phyloP scores from a whole-genome alignment of 805 yeast species.

The Ogataea wickerhamii region DNA sequence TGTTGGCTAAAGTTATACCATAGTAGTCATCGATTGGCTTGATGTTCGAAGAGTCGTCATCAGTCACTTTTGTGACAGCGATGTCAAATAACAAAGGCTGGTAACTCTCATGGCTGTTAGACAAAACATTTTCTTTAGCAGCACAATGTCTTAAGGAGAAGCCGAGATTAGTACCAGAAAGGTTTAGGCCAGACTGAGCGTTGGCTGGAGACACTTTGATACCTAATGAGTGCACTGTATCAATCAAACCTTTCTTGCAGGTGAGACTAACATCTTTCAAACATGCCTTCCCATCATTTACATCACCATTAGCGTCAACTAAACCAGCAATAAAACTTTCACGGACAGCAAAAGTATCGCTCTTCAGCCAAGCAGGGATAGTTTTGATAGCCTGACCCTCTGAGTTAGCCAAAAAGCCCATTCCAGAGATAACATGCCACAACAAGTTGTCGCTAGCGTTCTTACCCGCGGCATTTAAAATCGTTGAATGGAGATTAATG shows the following conservation, averaged over 20 bases:
- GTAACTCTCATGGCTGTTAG: constrained; percentile 17
- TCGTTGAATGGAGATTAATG: constrained; percentile 9
- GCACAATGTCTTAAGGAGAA: constrained; percentile 28
- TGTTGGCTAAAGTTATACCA: constrained; percentile 40
- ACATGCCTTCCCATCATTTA: constrained; percentile 21
- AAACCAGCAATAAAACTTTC: constrained; percentile 44
- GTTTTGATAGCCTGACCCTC: constrained; percentile 24
- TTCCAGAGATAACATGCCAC: constrained; percentile 27
- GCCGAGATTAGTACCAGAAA: constrained; percentile 27
- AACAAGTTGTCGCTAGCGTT: constrained; percentile 27
- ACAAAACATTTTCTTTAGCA: constrained; percentile 18
- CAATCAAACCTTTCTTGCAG: constrained; percentile 35
- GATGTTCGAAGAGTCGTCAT: constrained; percentile 24
- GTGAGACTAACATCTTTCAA: constrained; percentile 31
- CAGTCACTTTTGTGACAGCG: constrained; percentile 24
- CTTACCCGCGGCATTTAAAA: constrained; percentile 4
- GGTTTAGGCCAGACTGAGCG: constrained; percentile 18
- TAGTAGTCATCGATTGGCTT: constrained; percentile 27
- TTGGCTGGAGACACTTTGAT: constrained; percentile 31
- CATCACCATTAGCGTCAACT: constrained; percentile 37
- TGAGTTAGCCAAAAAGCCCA: constrained; percentile 18
- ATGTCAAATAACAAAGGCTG: constrained; percentile 30
- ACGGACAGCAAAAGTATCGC: constrained; percentile 38
- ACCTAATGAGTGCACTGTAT: constrained; percentile 43
- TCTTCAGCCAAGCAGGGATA: constrained; percentile 34